phyloP scores from a whole-genome alignment of 1,139 yeast genomes.

The Candida glucosophila region DNA sequence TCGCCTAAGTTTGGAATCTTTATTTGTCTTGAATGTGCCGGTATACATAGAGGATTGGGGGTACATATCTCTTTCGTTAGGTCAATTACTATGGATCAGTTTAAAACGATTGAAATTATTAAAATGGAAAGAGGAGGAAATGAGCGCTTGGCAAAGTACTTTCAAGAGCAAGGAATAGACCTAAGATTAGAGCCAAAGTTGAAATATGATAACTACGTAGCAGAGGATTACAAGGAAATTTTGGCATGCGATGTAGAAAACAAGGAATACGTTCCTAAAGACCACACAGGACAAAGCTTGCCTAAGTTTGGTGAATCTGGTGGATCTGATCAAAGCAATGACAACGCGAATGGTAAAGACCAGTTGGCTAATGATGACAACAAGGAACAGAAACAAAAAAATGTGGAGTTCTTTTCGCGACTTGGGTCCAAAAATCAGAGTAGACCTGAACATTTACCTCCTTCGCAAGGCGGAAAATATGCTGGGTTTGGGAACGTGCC shows the following conservation, averaged over 20 bases:
- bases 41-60: constrained; percentile 91
- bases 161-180: constrained; percentile 68
- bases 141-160: constrained; percentile 60
- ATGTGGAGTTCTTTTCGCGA: constrained; percentile 75
- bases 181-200: constrained; percentile 51
- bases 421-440: constrained; percentile 65
- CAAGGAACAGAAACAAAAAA: constrained; percentile 55
- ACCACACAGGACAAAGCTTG: constrained; percentile 45
- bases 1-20: constrained; percentile 95
- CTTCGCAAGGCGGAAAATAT: constrained; percentile 90
- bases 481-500: constrained; percentile 88
- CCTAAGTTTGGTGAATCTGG: too few species aligned
- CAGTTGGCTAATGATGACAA: constrained; percentile 14
- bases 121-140: constrained; percentile 97
- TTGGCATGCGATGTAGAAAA: constrained; percentile 73
- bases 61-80: constrained; percentile 96
- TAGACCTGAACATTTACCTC: constrained; percentile 76
- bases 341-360: constrained; percentile 6
- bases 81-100: constrained; percentile 95
- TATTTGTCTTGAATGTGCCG: constrained; percentile 96
- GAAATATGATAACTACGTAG: constrained; percentile 82
- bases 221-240: constrained; percentile 87
- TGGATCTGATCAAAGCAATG: constrained; percentile 7
- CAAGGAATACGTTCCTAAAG: constrained; percentile 57
- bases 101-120: constrained; percentile 81